Conservation (phyloP, 1,139 yeast species). For the Lodderomyces oxycetoniae region DNA sequence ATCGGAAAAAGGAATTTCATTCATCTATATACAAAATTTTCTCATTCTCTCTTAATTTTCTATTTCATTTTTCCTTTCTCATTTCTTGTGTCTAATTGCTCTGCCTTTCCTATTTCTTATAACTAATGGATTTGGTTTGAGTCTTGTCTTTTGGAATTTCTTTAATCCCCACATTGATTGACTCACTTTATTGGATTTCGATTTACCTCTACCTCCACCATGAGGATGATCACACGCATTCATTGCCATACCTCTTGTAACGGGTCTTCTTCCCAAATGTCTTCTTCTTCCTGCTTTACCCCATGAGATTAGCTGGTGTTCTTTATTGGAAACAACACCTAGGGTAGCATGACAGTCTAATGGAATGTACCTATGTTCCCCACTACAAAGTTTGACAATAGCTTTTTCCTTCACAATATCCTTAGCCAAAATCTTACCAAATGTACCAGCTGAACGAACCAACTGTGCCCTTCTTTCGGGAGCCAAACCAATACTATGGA, state of each 20-base stretch:
- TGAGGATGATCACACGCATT: conserved; percentile 97
- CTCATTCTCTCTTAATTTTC: conserved; percentile 1
- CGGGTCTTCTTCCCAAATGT: conserved; percentile 89
- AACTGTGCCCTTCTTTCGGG: conserved; percentile 84
- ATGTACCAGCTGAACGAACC: conserved; percentile 92
- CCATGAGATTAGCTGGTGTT: conserved; percentile 81
- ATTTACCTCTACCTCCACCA: conserved; percentile 99
- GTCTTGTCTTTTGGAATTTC: conserved; percentile 89
- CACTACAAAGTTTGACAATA: conserved; percentile 76
- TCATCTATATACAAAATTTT: conserved; percentile 7
- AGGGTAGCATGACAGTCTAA: conserved; percentile 88
- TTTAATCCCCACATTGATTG: conserved; percentile 98
- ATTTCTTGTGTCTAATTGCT: conserved; percentile 10
- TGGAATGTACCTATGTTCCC: conserved; percentile 89
- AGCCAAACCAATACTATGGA: conserved; percentile 78
- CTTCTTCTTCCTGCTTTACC: conserved; percentile 98
- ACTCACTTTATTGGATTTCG: conserved; percentile 90
- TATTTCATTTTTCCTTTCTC: neutral
- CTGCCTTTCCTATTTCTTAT: conserved; percentile 13
- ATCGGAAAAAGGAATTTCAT: too few relatives aligned
- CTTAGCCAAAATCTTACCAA: conserved; percentile 83
- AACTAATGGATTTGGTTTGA: conserved; percentile 8
- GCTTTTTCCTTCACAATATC: conserved; percentile 68
- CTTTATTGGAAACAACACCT: conserved; percentile 93
- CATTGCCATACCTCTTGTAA: conserved; percentile 98